Conservation (phyloP, 352 stramenopile genomes). For the Pythium apleroticum region DNA sequence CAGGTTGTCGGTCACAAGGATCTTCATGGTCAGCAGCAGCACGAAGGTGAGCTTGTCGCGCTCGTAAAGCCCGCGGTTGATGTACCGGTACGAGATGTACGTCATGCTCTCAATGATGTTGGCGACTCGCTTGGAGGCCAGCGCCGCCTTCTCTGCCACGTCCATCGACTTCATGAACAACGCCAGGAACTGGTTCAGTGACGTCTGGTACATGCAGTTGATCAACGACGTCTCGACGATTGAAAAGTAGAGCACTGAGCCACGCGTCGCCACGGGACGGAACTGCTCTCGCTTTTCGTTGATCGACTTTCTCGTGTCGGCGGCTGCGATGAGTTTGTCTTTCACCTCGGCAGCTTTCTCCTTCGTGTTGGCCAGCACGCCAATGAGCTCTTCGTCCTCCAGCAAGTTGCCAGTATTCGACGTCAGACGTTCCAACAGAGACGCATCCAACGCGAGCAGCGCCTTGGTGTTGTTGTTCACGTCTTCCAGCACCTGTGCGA, state of each 20-base stretch:
- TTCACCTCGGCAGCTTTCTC: slow-evolving; percentile 98
- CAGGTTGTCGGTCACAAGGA: slow-evolving; percentile 93
- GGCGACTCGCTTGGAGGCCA: slow-evolving; percentile 96
- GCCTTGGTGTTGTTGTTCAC: slow-evolving; percentile 98
- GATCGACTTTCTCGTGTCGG: slow-evolving; percentile 96
- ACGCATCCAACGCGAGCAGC: slow-evolving; percentile 94
- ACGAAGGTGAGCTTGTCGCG: slow-evolving; percentile 99
- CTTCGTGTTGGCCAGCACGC: slow-evolving; percentile 97
- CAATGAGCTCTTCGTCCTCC: slow-evolving; percentile 98
- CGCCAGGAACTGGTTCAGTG: slow-evolving; percentile 96
- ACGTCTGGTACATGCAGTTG: slow-evolving; percentile 99
- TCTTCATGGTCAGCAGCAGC: slow-evolving; percentile 97
- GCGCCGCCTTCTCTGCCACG: slow-evolving; percentile 94
- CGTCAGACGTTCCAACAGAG: slow-evolving; percentile 94
- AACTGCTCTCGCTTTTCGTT: slow-evolving; percentile 99
- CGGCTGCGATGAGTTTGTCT: slow-evolving; percentile 95
- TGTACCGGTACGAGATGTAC: slow-evolving; percentile 98
- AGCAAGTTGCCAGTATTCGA: slow-evolving; percentile 97
- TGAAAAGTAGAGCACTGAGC: slow-evolving; percentile 98
- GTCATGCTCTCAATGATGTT: slow-evolving; percentile 99
- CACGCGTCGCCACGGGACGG: slow-evolving; percentile 95
- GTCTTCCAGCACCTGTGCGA: slow-evolving; percentile 98
- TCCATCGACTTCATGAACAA: slow-evolving; percentile 99
- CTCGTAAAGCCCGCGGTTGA: slow-evolving; percentile 98
- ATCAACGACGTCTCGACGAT: slow-evolving; percentile 98